Evolutionary conservation across 2,329 filamentous ascomycete genomes (phyloP), one percentile per base, ranked within the genome.

Genomic region (Xylaria sp.): DNA sequence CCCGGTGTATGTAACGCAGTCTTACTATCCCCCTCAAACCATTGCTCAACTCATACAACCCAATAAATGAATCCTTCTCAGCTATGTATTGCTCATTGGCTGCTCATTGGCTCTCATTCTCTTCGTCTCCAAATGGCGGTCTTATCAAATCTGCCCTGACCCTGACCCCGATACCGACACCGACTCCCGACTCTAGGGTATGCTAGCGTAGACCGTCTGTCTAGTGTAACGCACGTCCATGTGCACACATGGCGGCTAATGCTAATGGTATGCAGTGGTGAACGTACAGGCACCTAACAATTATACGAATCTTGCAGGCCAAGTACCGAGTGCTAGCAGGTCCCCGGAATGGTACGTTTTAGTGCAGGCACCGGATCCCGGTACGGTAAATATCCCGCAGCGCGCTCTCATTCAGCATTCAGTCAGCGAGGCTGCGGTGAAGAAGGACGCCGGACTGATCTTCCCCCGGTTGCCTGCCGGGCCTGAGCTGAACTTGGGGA

Each of bases 21-120:
- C 58, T 66, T 66, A 66, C 66, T 63, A 63, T 45, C 55, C 66
- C 15, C 45, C 39, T 63, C 66, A 58, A 59, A 59, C 46, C 58
- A 63, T 50, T 43, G 13, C 32, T 39, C 53, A 68, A 66, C 55
- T 60, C 30, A 53, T 23, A 58, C 25, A n/a, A n/a, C n/a, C 57
- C 50, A 67, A 61, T 64, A 50, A 56, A 46, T 18, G 20, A 34
- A 61, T 55, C 57, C 53, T 55, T 20, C 62, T 23, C 25, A 48
- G 46, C 63, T 41, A 60, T 45, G 55, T 39, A 55, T 68, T 59
- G 65, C 62, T 59, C 62, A 65, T 65, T 65, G 52, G 43, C 62
- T n/a, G n/a, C n/a, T n/a, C n/a, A n/a, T n/a, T n/a, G n/a, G n/a
- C n/a, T n/a, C n/a, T n/a, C n/a, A n/a, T n/a, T n/a, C 46, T 43